Conservation (phyloP, 306 rosid species). For the Geum urbanum region DNA sequence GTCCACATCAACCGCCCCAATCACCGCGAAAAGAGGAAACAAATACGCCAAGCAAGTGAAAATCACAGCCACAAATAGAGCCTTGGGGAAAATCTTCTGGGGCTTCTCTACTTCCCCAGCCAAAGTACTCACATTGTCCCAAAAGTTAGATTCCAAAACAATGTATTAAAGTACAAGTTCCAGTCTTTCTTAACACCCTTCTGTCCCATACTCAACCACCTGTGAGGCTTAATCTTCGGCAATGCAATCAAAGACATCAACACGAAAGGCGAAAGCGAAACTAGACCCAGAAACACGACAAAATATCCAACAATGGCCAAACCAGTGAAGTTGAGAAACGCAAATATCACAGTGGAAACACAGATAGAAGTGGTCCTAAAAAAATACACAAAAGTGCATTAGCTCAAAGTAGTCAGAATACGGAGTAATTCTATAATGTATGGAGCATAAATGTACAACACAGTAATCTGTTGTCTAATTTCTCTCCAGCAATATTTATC, state of each 20-base stretch:
- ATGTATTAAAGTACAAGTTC: constrained; percentile 30
- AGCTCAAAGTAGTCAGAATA: too few species aligned
- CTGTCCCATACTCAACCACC: constrained; percentile 27
- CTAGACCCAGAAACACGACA: constrained; percentile 23
- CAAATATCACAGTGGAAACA: constrained; percentile 12
- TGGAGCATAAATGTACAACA: too few species aligned
- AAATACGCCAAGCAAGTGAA: constrained; percentile 33
- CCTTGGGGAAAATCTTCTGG: constrained; percentile 24
- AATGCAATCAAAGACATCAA: constrained; percentile 30
- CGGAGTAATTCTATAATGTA: too few species aligned
- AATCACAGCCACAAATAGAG: constrained; percentile 24
- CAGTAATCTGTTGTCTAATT: too few species aligned
- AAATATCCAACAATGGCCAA: constrained; percentile 31
- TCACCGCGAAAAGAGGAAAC: constrained; percentile 31
- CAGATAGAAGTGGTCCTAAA: constrained; percentile 4
- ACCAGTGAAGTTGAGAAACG: constrained; percentile 38
- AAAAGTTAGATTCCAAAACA: constrained; percentile 36
- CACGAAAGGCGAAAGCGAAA: constrained; percentile 30
- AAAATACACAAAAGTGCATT: too few species aligned
- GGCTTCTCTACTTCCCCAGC: constrained; percentile 35
- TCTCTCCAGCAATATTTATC: too few species aligned
- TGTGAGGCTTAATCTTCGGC: constrained; percentile 25
- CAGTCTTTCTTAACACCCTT: constrained; percentile 30
- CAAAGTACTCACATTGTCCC: constrained; percentile 34
- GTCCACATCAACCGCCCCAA: constrained; percentile 23